Conservation (phyloP, 495 filamentous ascomycete genomes). For the Podospora pseudoanserina region DNA sequence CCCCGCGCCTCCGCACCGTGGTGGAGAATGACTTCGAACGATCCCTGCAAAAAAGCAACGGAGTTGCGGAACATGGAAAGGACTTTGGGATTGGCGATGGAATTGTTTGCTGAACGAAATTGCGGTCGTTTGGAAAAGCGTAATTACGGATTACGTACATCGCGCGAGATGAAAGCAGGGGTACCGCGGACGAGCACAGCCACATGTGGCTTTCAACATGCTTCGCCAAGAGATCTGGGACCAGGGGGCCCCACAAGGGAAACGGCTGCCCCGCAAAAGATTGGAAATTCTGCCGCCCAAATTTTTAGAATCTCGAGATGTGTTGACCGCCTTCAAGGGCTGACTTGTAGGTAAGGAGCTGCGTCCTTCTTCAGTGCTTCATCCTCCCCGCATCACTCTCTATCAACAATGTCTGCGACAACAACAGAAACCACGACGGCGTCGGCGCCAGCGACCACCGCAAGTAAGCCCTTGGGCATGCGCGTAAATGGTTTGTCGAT, state of each 20-base stretch:
- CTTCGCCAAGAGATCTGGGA: not conserved
- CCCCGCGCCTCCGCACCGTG: not conserved
- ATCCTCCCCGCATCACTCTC: not conserved
- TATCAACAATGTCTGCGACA: conserved; percentile 24
- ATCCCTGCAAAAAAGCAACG: conserved; percentile 1
- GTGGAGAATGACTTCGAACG: not conserved
- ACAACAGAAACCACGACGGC: conserved; percentile 10
- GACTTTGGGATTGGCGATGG: not conserved
- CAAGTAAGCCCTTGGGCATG: conserved; percentile 47
- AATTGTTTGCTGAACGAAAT: not conserved
- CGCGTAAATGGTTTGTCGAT: conserved; percentile 59
- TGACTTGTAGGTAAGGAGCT: not conserved
- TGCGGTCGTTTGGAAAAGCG: not conserved
- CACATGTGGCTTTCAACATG: not conserved
- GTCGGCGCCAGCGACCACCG: conserved; percentile 11
- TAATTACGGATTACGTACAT: not conserved
- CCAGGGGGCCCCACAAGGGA: not conserved
- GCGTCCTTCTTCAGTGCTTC: not conserved
- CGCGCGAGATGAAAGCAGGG: not conserved
- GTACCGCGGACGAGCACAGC: not conserved
- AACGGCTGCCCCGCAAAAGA: conserved; percentile 4
- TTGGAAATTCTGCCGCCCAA: not conserved
- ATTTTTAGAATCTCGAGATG: conserved; percentile 1
- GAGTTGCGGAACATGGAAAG: not conserved
- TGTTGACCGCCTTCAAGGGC: conserved; percentile 3